Base-by-base conservation (phyloP, 768 basidiomycete species). In the Boletus subcaerulescens region DNA sequence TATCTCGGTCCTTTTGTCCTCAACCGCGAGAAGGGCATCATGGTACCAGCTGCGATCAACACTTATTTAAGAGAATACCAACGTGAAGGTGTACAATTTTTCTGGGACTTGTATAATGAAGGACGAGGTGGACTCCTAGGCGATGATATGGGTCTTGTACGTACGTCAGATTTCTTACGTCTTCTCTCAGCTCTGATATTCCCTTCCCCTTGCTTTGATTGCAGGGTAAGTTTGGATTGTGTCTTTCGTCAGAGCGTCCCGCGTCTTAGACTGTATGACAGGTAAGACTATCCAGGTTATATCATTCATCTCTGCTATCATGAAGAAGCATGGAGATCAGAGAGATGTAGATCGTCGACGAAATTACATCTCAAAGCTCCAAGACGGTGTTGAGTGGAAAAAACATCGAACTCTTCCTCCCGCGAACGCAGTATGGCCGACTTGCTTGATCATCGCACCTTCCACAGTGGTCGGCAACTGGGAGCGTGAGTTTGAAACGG, bases 211-310 rank as follows among this genome's bases (percentile, higher is more conserved):
- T 17, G 10, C 18, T 42, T 50, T 50, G 32, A 54, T 55, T 40
- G n/a, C 52, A 72, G 66, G 71, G 69, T 68, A 52, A 57, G 65
- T 63, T 20, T 9, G 18, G 43, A 39, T 32, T 33, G 2, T 46
- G 40, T 44, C 35, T 17, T 17, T 31, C 48, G 31, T 48, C 42
- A 3, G 22, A 44, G 15, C 7, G 29, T 57, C 53, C 33, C 11
- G 10, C 6, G 29, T 43, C 58, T 57, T 38, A 60, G 26, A 45
- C 51, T 33, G 40, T 15, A 5, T 52, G 20, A 47, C 52, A 75
- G 78, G 96, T 88, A 98, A 98, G 80, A 98, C 96, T 0, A 93
- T 98, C 20, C 96, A 98, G 69, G 87, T 93, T 24, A 90, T 94
- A 43, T 80, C 88, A 0, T 90, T 93, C 64, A 78, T 98, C 3